These are phyloP conservation scores for Diplodia intermedia DNA, from an alignment of 2,329 filamentous ascomycete species.

Conservation along the genomic window DNA sequence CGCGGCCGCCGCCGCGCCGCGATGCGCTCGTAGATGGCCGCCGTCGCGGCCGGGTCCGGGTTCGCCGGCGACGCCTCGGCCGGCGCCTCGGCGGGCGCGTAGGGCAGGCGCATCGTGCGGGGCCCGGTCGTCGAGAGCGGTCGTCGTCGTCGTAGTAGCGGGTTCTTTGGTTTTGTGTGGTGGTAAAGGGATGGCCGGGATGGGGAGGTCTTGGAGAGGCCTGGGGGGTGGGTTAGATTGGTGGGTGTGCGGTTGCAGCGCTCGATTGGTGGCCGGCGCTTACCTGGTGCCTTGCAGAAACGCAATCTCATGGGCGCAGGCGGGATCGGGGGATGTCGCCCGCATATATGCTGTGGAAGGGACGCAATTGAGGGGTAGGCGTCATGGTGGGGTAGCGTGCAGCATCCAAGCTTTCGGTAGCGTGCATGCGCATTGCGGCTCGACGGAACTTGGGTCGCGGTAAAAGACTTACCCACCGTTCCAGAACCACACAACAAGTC, in stretches of 20 bases:
- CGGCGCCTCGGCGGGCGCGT: constrained; percentile 58
- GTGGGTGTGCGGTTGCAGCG: background rate
- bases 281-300: constrained; percentile 17
- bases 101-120: constrained; percentile 61
- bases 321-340: background rate
- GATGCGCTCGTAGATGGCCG: constrained; percentile 60
- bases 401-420: constrained; percentile 4
- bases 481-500: background rate
- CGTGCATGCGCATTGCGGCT: background rate
- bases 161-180: background rate
- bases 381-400: constrained; percentile 16
- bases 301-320: constrained; percentile 5
- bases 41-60: constrained; percentile 46
- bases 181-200: background rate
- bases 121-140: constrained; percentile 23
- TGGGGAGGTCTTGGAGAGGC: background rate
- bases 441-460: constrained; percentile 6
- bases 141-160: background rate
- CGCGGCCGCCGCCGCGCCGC: constrained; percentile 59
- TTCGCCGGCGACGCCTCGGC: constrained; percentile 45
- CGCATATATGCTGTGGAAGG: constrained; percentile 14
- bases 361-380: constrained; percentile 10
- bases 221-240: background rate
- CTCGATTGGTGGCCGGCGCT: background rate
- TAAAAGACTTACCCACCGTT: constrained; percentile 20